Percentiles rank a stretch among this genome's conserved stretches.
Conservation (phyloP, 1,139 yeast species). For the Saccharomyces pastorianus region DNA sequence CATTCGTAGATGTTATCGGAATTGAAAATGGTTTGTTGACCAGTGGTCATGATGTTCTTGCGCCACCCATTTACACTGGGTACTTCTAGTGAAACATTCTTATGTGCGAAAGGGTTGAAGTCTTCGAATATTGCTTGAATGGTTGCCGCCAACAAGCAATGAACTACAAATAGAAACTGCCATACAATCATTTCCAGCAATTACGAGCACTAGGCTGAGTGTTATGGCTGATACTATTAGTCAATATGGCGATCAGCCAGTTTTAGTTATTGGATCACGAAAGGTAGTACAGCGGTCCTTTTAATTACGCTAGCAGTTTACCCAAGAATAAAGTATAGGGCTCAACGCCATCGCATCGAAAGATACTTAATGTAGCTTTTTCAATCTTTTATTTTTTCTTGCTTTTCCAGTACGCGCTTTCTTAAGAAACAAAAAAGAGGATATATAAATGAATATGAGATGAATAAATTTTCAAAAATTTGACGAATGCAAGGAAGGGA, state of each 20-base stretch:
- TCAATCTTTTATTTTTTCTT: not conserved
- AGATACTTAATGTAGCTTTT: too few relatives aligned
- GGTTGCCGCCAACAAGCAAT: not conserved
- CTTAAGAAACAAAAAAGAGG: not conserved
- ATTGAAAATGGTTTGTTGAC: slow-evolving; percentile 8
- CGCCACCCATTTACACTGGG: not conserved
- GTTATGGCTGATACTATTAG: not conserved
- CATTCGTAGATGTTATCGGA: slow-evolving; percentile 25
- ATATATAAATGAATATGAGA: not conserved
- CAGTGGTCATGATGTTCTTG: not conserved
- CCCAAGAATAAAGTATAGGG: not conserved
- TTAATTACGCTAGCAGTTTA: not conserved
- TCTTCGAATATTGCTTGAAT: not conserved
- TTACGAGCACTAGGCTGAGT: not conserved
- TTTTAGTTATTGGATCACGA: not conserved
- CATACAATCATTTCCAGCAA: not conserved
- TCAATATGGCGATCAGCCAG: not conserved
- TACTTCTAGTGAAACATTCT: not conserved
- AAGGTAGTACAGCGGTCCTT: not conserved
- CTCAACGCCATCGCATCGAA: not conserved
- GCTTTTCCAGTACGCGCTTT: not conserved
- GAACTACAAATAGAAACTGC: not conserved
- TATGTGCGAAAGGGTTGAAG: not conserved
- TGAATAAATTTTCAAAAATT: not conserved
- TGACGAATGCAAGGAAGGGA: too few relatives aligned